phyloP scores from a whole-genome alignment of 352 stramenopile species.

The Phytophthora agathidicida region DNA sequence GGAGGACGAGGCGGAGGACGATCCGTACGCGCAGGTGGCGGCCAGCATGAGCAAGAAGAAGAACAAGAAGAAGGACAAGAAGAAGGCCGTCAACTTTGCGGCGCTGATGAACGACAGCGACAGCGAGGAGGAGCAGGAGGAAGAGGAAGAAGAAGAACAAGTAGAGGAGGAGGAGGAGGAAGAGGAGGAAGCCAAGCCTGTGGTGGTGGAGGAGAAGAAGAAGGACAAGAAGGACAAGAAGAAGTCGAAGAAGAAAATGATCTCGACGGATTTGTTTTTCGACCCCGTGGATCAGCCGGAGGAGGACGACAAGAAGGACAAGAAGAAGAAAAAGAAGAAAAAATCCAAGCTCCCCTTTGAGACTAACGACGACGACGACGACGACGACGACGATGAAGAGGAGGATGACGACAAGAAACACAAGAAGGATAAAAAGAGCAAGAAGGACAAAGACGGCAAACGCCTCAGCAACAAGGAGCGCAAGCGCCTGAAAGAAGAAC shows the following conservation, averaged over 20 bases:
- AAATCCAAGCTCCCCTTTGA: slow-evolving; percentile 81
- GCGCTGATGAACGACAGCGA: slow-evolving; percentile 45
- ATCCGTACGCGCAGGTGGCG: slow-evolving; percentile 67
- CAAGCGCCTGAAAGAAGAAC: slow-evolving; percentile 85
- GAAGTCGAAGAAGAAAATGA: slow-evolving; percentile 90
- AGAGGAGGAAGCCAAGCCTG: slow-evolving; percentile 38
- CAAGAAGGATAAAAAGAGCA: slow-evolving; percentile 67
- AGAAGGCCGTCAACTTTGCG: slow-evolving; percentile 58
- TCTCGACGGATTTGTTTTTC: slow-evolving; percentile 77
- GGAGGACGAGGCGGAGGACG: slow-evolving; percentile 44
- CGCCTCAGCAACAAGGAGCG: slow-evolving; percentile 89
- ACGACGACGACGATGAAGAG: slow-evolving; percentile 42
- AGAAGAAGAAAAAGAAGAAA: slow-evolving; percentile 80
- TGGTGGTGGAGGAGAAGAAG: slow-evolving; percentile 40
- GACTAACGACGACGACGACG: slow-evolving; percentile 45
- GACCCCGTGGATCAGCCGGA: slow-evolving; percentile 52
- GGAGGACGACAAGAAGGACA: slow-evolving; percentile 54
- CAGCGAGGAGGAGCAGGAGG: slow-evolving; percentile 40
- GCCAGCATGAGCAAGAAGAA: slow-evolving; percentile 71
- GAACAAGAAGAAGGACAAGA: slow-evolving; percentile 81
- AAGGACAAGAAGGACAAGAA: slow-evolving; percentile 81
- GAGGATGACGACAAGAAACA: slow-evolving; percentile 42
- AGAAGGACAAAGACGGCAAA: slow-evolving; percentile 84
- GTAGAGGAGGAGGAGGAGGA: slow-evolving; percentile 40
- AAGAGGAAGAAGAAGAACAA: slow-evolving; percentile 37